These are phyloP conservation scores for Trichoderma citrinoviride DNA, from an alignment of 2,329 filamentous ascomycete genomes.

Conservation along the genomic window DNA sequence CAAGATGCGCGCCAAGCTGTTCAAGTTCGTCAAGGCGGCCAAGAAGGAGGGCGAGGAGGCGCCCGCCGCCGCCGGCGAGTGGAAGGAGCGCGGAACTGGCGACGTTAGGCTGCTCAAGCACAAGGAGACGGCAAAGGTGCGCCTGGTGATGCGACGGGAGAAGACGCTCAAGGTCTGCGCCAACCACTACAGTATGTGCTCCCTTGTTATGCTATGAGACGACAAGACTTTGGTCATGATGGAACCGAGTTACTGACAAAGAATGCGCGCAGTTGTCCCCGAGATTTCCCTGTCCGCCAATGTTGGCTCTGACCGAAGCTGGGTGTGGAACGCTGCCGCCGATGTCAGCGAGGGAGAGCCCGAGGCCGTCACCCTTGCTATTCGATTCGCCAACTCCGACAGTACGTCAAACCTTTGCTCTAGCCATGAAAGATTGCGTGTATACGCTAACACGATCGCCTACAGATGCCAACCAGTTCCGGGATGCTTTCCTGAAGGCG, in stretches of 20 bases:
- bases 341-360: slow-evolving; percentile 98
- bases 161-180: slow-evolving; percentile 99
- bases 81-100: slow-evolving; percentile 98
- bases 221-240: not conserved
- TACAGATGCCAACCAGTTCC: slow-evolving; percentile 91
- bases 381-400: slow-evolving; percentile 96
- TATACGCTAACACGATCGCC: slow-evolving; percentile 3
- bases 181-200: slow-evolving; percentile 90
- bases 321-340: slow-evolving; percentile 98
- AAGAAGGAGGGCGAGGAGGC: slow-evolving; percentile 22
- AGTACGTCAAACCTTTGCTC: slow-evolving; percentile 58
- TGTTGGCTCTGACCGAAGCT: slow-evolving; percentile 95
- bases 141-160: slow-evolving; percentile 97
- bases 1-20: slow-evolving; percentile 99
- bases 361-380: slow-evolving; percentile 92
- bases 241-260: slow-evolving; percentile 7
- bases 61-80: slow-evolving; percentile 64
- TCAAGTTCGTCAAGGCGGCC: slow-evolving; percentile 86
- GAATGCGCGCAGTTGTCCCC: slow-evolving; percentile 67
- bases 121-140: slow-evolving; percentile 97
- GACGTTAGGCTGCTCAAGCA: slow-evolving; percentile 97
- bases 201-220: too few relatives aligned
- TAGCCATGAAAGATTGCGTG: not conserved
- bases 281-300: slow-evolving; percentile 99
- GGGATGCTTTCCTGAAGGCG: slow-evolving; percentile 94